Conservation (phyloP, 192 early-diverging fungal species). For the Podila horticola region DNA sequence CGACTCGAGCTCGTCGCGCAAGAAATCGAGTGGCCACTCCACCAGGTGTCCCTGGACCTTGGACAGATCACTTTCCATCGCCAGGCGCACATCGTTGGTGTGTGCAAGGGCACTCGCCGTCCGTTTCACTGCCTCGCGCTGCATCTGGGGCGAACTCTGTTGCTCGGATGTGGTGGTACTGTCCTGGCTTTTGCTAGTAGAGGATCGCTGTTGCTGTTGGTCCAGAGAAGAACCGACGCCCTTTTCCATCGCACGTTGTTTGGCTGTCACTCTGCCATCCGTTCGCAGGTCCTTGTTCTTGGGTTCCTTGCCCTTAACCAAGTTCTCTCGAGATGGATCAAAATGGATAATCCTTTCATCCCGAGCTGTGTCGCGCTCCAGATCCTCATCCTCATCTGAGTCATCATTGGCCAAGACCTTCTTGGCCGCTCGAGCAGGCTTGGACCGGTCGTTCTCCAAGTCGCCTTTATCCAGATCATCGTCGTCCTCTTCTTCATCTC, state of each 20-base stretch:
- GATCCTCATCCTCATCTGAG: constrained; percentile 22
- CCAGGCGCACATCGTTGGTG: constrained; percentile 14
- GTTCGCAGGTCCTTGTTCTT: constrained; percentile 19
- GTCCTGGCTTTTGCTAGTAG: not conserved
- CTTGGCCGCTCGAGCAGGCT: constrained; percentile 2
- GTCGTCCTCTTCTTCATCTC: constrained; percentile 19
- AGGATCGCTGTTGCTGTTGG: not conserved
- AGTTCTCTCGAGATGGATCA: constrained; percentile 3
- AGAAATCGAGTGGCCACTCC: constrained; percentile 62
- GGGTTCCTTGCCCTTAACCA: not conserved
- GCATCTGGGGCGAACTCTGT: not conserved
- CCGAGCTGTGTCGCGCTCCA: not conserved
- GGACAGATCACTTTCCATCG: constrained; percentile 43
- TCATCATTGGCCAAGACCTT: constrained; percentile 19
- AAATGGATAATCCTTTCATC: constrained; percentile 15
- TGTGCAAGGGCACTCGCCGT: constrained; percentile 41
- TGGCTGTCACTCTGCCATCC: constrained; percentile 11
- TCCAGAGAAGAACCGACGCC: not conserved
- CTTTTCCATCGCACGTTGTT: constrained; percentile 8
- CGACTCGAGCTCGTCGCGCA: constrained; percentile 56
- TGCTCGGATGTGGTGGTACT: not conserved
- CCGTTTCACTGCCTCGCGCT: constrained; percentile 22
- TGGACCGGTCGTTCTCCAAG: not conserved
- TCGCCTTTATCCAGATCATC: constrained; percentile 13
- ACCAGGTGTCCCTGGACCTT: constrained; percentile 64